Percentiles rank a stretch among this genome's conserved stretches.
Evolutionary conservation across 2,329 filamentous ascomycete species (phyloP).

Genomic region (Aquanectria penicillioides): DNA sequence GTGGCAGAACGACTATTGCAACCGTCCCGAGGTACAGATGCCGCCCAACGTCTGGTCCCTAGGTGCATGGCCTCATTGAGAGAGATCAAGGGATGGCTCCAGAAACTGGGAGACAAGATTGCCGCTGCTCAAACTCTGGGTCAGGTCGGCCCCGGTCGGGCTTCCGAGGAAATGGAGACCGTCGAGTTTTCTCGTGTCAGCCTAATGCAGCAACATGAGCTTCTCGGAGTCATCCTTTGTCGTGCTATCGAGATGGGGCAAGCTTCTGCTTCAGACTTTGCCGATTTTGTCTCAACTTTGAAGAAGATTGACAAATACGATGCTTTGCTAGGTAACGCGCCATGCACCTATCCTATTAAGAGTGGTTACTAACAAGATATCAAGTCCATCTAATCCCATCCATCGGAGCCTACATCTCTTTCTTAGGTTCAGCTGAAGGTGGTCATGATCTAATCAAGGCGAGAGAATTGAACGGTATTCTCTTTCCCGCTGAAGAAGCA

Average conservation of each 20-base stretch:
- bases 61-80: slow-evolving; percentile 82
- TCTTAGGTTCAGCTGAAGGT: slow-evolving; percentile 82
- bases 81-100: slow-evolving; percentile 80
- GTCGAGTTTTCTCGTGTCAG: slow-evolving; percentile 84
- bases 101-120: slow-evolving; percentile 78
- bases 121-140: slow-evolving; percentile 81
- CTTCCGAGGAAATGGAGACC: slow-evolving; percentile 76
- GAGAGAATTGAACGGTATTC: slow-evolving; percentile 72
- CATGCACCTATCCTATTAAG: too few species aligned
- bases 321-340: slow-evolving; percentile 58
- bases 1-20: slow-evolving; percentile 48
- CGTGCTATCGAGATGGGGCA: slow-evolving; percentile 81
- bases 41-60: slow-evolving; percentile 71
- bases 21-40: slow-evolving; percentile 44
- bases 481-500: slow-evolving; percentile 74
- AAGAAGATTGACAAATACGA: slow-evolving; percentile 83
- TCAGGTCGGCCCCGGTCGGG: slow-evolving; percentile 61
- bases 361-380: slow-evolving; percentile 13
- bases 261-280: slow-evolving; percentile 77
- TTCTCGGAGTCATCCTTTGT: slow-evolving; percentile 81
- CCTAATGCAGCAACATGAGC: slow-evolving; percentile 89
- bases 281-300: slow-evolving; percentile 73
- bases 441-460: slow-evolving; percentile 74
- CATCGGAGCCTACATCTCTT: slow-evolving; percentile 78
- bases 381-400: slow-evolving; percentile 84